These are phyloP conservation scores for Hyphodiscus sp. DNA, from an alignment of 2,329 filamentous ascomycete genomes.

Conservation along the genomic window DNA sequence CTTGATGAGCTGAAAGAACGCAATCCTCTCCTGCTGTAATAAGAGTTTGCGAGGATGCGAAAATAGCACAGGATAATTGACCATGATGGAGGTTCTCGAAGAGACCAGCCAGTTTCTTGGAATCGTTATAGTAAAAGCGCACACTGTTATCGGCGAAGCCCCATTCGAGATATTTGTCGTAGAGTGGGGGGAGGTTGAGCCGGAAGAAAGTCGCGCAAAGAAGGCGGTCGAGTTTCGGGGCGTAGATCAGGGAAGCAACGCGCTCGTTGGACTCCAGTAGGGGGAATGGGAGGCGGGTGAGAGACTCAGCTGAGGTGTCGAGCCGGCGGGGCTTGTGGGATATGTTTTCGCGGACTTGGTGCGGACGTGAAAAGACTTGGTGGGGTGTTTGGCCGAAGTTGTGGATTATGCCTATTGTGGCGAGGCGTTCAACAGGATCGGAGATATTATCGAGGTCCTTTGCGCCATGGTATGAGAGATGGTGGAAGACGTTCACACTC, in stretches of 20 bases:
- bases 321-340: constrained; percentile 61
- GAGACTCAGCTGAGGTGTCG: constrained; percentile 68
- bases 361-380: constrained; percentile 80
- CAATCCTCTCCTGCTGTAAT: constrained; percentile 92
- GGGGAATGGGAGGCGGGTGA: constrained; percentile 73
- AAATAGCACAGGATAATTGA: constrained; percentile 74
- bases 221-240: constrained; percentile 72
- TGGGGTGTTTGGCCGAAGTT: constrained; percentile 98
- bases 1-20: constrained; percentile 77
- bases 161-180: constrained; percentile 93
- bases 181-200: constrained; percentile 77
- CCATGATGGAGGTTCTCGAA: constrained; percentile 93
- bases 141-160: constrained; percentile 90
- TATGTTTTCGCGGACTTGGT: constrained; percentile 67
- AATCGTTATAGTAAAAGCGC: constrained; percentile 82
- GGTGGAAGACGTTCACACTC: constrained; percentile 90
- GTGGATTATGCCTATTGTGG: constrained; percentile 93
- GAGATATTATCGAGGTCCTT: constrained; percentile 87
- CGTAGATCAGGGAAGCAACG: constrained; percentile 72
- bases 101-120: constrained; percentile 73
- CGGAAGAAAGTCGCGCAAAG: constrained; percentile 79
- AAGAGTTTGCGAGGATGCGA: constrained; percentile 84
- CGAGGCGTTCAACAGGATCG: constrained; percentile 78
- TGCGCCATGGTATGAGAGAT: constrained; percentile 89
- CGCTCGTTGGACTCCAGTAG: constrained; percentile 67